phyloP scores from a whole-genome alignment of 169 alveolate species.

The Cryptosporidium meleagridis region DNA sequence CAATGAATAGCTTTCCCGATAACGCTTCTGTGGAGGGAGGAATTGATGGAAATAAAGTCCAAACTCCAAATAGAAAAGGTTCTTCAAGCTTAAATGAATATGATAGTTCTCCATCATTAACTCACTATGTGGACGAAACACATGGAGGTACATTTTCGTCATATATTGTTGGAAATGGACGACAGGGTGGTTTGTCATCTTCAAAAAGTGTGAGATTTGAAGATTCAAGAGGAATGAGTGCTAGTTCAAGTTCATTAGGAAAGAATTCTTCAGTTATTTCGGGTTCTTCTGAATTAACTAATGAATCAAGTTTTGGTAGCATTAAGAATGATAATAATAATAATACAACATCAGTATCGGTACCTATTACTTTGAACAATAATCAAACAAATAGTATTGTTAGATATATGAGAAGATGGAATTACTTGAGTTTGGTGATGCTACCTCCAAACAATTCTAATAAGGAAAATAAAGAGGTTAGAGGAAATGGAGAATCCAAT shows the following conservation, averaged over 20 bases:
- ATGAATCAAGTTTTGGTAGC: neutral
- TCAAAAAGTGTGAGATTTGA: constrained; percentile 26
- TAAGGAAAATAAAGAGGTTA: constrained; percentile 4
- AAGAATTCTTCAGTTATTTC: neutral
- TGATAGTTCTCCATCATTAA: constrained; percentile 30
- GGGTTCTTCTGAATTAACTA: neutral
- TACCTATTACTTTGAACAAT: neutral
- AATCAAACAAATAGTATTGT: neutral
- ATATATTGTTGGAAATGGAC: neutral
- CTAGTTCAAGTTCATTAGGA: neutral
- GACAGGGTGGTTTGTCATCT: neutral
- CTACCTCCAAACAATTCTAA: constrained; percentile 31
- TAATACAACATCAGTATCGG: neutral
- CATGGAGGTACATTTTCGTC: constrained; percentile 6
- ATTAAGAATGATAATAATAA: neutral
- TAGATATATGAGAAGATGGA: constrained; percentile 57
- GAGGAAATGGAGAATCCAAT: neutral
- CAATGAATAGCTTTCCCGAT: neutral
- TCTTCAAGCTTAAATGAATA: constrained; percentile 14
- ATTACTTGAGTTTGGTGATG: constrained; percentile 53
- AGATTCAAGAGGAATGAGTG: neutral
- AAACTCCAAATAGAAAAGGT: constrained; percentile 27
- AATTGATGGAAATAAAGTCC: neutral
- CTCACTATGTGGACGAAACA: constrained; percentile 18
- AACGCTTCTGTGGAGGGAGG: neutral